Evolutionary conservation across 495 filamentous ascomycete species (phyloP), one percentile per base, ranked within the genome.

Genomic region (Xanthoparmelia taractica): DNA sequence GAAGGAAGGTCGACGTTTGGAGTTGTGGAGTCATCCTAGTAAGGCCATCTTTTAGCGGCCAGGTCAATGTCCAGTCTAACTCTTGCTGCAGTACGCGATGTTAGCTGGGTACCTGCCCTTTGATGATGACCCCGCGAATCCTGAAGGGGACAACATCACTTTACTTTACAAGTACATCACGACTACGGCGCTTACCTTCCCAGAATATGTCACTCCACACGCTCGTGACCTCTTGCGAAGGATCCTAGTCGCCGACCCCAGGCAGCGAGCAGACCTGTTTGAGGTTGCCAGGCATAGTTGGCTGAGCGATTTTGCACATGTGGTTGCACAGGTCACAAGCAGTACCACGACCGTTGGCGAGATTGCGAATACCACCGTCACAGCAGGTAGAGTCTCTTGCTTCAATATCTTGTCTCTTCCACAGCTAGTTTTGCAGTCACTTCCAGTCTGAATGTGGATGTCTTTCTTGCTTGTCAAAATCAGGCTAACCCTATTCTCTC

Each of bases 131-230:
- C 94, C 94, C 65, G 95, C 92, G 45, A 99, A 99, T 70, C 94
- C 94, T 7, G 94, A 99, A 76, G 94, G 94, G 52, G 94, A 99
- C 68, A 99, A 99, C 71, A 99, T 99, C 79, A 99, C 97, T 73
- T 80, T 97, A 8, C 81, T 99, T 58, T 99, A 99, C 80, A 97
- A 96, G 77, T 99, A 99, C 77, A 99, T 99, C 67, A 92, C 96
- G 61, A 96, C 92, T 47, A 97, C 94, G 8, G 91, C 93, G 56
- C 84, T 99, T 47, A 97, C 94, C 7, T 98, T 98, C 73, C 94
- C 94, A 45, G 94, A 98, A 86, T 97, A 98, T 74, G 94, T 99
- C 50, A 96, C 94, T 17, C 94, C 95, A 8, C 95, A 99, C 74
- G 93, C 94, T 25, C 84, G 94, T 61, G 94, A 99, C 74, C 81